phyloP scores from a whole-genome alignment of 345 rosid genomes.

The Linum tenue region DNA sequence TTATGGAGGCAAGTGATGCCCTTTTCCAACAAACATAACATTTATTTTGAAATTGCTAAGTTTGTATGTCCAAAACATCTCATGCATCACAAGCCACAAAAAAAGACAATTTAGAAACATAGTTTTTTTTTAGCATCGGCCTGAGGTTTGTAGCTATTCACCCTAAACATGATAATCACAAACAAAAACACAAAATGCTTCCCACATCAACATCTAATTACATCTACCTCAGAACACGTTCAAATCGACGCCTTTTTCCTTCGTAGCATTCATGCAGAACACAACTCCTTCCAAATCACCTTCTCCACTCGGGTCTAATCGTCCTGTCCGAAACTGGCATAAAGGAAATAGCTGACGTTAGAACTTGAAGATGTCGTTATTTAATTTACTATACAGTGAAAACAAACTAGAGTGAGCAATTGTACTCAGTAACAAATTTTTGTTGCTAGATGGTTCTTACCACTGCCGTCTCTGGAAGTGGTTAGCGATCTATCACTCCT shows the following conservation, averaged over 20 bases:
- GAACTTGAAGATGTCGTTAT: background rate
- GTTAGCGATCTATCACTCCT: conserved; percentile 49
- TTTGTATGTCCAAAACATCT: background rate
- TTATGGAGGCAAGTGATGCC: too few species aligned
- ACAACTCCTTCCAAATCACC: conserved; percentile 33
- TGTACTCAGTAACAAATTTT: background rate
- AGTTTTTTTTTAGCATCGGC: background rate
- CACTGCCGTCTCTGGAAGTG: conserved; percentile 52
- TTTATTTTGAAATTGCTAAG: too few species aligned
- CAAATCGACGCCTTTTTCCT: background rate
- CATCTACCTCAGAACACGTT: background rate
- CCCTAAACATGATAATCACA: background rate
- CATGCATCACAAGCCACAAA: background rate
- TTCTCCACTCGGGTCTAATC: conserved; percentile 64
- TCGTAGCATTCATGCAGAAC: background rate
- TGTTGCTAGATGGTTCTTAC: conserved; percentile 28
- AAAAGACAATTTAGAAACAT: background rate
- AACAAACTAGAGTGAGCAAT: background rate
- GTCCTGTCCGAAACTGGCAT: conserved; percentile 43
- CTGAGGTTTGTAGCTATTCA: background rate
- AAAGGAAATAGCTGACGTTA: background rate
- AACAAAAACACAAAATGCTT: background rate
- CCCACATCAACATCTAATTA: background rate
- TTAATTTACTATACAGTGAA: background rate
- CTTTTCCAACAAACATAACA: too few species aligned